Evolutionary conservation across 2,329 filamentous ascomycete genomes (phyloP), one percentile per base, ranked within the genome.

Genomic region (Ophiosphaerella narmari): DNA sequence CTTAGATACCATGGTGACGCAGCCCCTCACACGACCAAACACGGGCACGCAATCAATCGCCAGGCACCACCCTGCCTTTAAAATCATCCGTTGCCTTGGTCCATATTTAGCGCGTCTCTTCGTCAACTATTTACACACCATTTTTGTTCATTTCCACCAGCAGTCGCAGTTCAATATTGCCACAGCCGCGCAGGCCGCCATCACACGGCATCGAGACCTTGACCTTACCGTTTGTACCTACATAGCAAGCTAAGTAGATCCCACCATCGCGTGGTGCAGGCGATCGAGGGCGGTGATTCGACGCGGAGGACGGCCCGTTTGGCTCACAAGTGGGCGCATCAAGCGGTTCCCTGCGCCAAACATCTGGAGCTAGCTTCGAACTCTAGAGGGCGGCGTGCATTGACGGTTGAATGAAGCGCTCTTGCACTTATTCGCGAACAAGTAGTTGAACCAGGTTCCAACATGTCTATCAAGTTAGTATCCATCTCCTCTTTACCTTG

Each of bases 381-480:
- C 4, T 14, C 14, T 14, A 16, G 34, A 50, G 49, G 48, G 48
- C 36, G 62, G 59, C 59, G 52, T 59, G 59, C 59, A 63, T 62
- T 57, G 50, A 48, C 46, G 52, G 46, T 37, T 50, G 50, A 54
- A 43, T 54, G 58, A 62, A 60, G 58, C 46, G 51, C 60, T 53
- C 53, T 50, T 48, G 52, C 53, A 42, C 26, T 54, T 54, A 57
- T 52, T 49, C 59, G 50, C 54, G 56, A 65, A 52, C 57, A 58
- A 54, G 54, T 35, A 14, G 53, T 53, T 44, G 46, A 50, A 49
- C 39, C 54, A 52, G 43, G 56, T 49, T 55, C 49, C 54, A 62
- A 34, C 42, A 74, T 74, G 72, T 74, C 71, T 54, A 67, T 74
- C 62, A 74, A 74, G 72, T 74, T 48, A 69, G 71, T 73, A 60